phyloP scores from a whole-genome alignment of 768 basidiomycete genomes.

The Dacryopinax spathularia region DNA sequence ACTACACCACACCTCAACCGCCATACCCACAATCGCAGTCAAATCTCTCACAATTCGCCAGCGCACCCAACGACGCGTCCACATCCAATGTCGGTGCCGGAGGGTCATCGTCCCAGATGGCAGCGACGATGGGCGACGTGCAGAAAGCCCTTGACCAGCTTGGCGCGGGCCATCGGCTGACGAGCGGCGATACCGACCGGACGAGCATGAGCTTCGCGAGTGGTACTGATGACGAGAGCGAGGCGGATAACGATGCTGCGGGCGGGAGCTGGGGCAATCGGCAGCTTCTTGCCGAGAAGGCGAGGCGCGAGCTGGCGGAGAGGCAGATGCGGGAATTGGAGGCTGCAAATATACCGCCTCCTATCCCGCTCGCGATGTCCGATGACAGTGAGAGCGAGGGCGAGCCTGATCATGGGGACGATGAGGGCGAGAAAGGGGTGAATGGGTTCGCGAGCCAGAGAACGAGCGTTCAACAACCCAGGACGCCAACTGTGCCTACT shows the following conservation, averaged over 20 bases:
- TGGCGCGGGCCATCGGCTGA: conserved; percentile 43
- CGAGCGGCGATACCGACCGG: background rate
- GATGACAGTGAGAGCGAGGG: conserved; percentile 67
- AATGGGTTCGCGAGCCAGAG: background rate
- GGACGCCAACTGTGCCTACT: background rate
- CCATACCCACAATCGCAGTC: background rate
- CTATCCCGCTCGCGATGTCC: conserved; percentile 61
- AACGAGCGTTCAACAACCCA: background rate
- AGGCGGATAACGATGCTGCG: conserved; percentile 33
- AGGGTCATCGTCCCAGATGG: conserved; percentile 34
- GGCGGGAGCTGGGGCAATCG: conserved; percentile 46
- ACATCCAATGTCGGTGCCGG: background rate
- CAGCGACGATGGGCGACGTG: conserved; percentile 77
- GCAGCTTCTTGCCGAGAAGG: conserved; percentile 54
- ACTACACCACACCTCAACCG: conserved; percentile 58
- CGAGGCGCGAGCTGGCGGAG: conserved; percentile 34
- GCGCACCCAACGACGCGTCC: background rate
- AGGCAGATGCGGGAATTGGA: conserved; percentile 29
- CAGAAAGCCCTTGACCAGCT: conserved; percentile 84
- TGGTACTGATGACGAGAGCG: conserved; percentile 34
- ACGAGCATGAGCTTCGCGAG: conserved; percentile 3
- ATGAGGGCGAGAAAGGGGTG: background rate
- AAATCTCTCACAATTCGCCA: background rate
- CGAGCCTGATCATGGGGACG: conserved; percentile 26
- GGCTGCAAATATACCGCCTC: conserved; percentile 32